Evolutionary conservation across 2,329 filamentous ascomycete genomes (phyloP), one percentile per base, ranked within the genome.

Genomic region (Botrytis sinoallii): DNA sequence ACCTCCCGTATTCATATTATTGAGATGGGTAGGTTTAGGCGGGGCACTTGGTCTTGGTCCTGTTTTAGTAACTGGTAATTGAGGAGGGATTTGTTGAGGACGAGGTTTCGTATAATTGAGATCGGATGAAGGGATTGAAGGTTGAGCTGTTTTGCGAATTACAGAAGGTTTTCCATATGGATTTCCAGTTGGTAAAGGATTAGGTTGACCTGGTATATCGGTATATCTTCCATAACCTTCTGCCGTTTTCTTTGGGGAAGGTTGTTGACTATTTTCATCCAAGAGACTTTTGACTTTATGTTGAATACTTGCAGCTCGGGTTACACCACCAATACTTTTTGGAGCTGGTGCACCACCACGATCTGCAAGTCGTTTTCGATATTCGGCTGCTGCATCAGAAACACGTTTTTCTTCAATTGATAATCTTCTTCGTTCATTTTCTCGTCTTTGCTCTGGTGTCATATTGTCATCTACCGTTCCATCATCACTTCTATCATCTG

Each of bases 201-300:
- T 72, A 29, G 74, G 60, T 64, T 77, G 74, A 38, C 73, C 52
- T 25, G 66, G 29, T 48, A 40, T 73, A 44, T 91, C 92, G 32
- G 95, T 94, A 81, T 93, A 98, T 75, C 91, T 91, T 12, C 96
- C 96, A 81, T 98, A 98, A 0, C 95, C 95, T 76, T 95, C 91
- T 0, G 95, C 95, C 0, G 94, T 97, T 77, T 91, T 90, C 42
- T 89, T 87, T 22, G 84, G 83, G 1, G 87, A 81, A 0, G 86
- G 83, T 8, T 89, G 85, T 76, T 86, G 90, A 78, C 90, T 89
- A 59, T 92, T 93, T 79, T 98, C 95, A 75, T 91, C 91, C 25
- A 99, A 85, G 68, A 98, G 85, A 68, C 89, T 93, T 84, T 97
- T 93, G 72, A 99, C 93, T 76, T 95, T 91, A 80, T 93, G 94